Evolutionary conservation across 768 basidiomycete genomes (phyloP).

Genomic region (Clitopilus passeckerianus): DNA sequence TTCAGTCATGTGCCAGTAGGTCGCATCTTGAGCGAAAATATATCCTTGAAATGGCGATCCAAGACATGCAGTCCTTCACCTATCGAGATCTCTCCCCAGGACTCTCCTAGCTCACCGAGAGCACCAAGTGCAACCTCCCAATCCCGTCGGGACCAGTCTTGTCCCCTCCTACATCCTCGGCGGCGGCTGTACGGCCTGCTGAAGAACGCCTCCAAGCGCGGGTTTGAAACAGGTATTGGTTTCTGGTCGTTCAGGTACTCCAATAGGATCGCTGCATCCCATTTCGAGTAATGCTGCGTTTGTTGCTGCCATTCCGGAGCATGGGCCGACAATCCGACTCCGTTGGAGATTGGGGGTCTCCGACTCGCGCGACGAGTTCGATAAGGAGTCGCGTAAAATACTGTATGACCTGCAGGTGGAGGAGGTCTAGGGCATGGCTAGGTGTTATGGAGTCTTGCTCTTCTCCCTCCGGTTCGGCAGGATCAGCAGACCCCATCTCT

Average conservation of each 20-base stretch:
- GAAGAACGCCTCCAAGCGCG: slow-evolving; percentile 49
- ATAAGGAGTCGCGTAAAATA: slow-evolving; percentile 61
- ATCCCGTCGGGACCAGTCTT: slow-evolving; percentile 68
- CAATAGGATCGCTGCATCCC: slow-evolving; percentile 53
- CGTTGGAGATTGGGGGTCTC: slow-evolving; percentile 33
- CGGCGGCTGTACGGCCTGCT: slow-evolving; percentile 36
- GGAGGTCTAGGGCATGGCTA: slow-evolving; percentile 55
- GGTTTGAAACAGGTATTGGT: slow-evolving; percentile 25
- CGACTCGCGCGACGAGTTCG: slow-evolving; percentile 52
- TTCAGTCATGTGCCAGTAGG: slow-evolving; percentile 24
- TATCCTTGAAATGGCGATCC: slow-evolving; percentile 38
- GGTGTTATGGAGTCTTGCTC: slow-evolving; percentile 51
- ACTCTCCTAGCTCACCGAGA: slow-evolving; percentile 40
- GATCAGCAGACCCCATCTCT: background rate
- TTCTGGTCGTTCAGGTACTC: slow-evolving; percentile 47
- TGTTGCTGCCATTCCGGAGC: slow-evolving; percentile 45
- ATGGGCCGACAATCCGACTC: slow-evolving; percentile 41
- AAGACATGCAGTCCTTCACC: slow-evolving; percentile 43
- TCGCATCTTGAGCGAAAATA: slow-evolving; percentile 42
- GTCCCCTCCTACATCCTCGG: slow-evolving; percentile 56
- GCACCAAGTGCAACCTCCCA: slow-evolving; percentile 53
- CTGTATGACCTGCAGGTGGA: slow-evolving; percentile 66
- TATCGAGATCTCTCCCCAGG: slow-evolving; percentile 53
- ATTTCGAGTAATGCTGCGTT: slow-evolving; percentile 36
- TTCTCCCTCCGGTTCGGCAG: slow-evolving; percentile 44